phyloP scores from a whole-genome alignment of 176 grass and related monocot species.

The Cymbopogon citratus region DNA sequence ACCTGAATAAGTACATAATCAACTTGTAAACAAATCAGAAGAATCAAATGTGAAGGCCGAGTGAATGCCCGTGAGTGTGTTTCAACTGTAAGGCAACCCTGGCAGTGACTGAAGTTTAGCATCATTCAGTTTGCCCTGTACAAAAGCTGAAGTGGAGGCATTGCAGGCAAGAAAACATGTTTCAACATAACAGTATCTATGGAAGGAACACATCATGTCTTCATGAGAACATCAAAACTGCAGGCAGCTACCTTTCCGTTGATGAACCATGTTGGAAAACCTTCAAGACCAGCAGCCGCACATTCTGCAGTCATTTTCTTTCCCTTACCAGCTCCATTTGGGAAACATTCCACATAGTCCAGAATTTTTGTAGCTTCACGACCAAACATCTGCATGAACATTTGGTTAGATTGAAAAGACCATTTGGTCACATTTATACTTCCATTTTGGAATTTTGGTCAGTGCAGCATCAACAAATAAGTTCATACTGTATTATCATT shows the following conservation, averaged over 20 bases:
- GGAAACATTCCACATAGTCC: conserved; percentile 93
- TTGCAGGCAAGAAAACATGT: neutral
- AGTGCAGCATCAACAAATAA: neutral
- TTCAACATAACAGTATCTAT: neutral
- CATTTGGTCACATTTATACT: neutral
- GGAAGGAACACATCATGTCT: neutral
- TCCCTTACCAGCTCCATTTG: conserved; percentile 89
- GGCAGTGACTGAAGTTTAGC: neutral
- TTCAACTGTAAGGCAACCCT: neutral
- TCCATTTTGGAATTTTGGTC: neutral
- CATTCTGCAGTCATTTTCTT: conserved; percentile 71
- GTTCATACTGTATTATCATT: neutral
- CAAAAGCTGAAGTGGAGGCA: neutral
- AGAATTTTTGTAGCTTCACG: conserved; percentile 71
- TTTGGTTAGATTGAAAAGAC: conserved; percentile 10
- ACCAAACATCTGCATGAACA: conserved; percentile 76
- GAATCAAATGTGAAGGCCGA: neutral
- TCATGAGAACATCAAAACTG: neutral
- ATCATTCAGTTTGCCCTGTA: neutral
- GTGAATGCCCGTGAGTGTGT: neutral
- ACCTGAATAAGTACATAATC: conserved; percentile 37
- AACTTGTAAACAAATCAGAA: neutral
- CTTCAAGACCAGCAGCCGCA: conserved; percentile 60
- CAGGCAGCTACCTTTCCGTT: conserved; percentile 51
- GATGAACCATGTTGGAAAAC: conserved; percentile 91